Percentiles rank a stretch among this genome's conserved stretches.
Evolutionary conservation across 2,329 filamentous ascomycete species (phyloP).

Genomic region (Cladosporium sp.): DNA sequence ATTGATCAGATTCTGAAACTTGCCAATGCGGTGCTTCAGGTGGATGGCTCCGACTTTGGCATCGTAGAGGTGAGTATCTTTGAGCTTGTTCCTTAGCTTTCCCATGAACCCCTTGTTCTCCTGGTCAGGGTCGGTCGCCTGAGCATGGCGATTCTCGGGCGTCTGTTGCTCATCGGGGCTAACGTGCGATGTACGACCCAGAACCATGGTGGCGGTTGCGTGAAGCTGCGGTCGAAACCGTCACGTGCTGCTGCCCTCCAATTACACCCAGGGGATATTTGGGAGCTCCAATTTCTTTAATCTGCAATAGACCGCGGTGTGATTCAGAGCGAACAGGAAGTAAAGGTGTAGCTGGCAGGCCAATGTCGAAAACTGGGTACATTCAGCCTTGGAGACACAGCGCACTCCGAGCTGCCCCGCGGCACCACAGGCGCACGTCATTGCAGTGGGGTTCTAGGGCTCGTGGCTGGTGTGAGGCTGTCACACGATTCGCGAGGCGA

Average conservation of each 20-base stretch:
- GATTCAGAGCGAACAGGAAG: not conserved
- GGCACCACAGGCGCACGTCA: no score
- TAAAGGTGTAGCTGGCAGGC: constrained; percentile 4
- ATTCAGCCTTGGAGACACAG: not conserved
- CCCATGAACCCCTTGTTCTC: constrained; percentile 11
- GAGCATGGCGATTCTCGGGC: not conserved
- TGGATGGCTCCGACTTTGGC: constrained; percentile 52
- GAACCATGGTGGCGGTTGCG: not conserved
- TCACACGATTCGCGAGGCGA: no score
- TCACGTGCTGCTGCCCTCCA: not conserved
- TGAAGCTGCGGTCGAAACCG: not conserved
- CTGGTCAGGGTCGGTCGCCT: not conserved
- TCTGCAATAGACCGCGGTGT: no score
- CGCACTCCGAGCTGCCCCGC: no score
- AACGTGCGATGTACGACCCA: constrained; percentile 1
- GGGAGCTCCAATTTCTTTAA: no score
- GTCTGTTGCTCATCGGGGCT: constrained; percentile 1
- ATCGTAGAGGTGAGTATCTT: constrained; percentile 39
- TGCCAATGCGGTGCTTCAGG: constrained; percentile 60
- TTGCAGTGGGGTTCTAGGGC: no score
- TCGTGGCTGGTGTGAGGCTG: no score
- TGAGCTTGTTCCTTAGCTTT: constrained; percentile 41
- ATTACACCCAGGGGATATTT: not conserved
- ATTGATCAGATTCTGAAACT: constrained; percentile 69
- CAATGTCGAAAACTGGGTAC: constrained; percentile 5